Conservation (phyloP, 2,329 filamentous ascomycete species). For the Sporothrix humicola region DNA sequence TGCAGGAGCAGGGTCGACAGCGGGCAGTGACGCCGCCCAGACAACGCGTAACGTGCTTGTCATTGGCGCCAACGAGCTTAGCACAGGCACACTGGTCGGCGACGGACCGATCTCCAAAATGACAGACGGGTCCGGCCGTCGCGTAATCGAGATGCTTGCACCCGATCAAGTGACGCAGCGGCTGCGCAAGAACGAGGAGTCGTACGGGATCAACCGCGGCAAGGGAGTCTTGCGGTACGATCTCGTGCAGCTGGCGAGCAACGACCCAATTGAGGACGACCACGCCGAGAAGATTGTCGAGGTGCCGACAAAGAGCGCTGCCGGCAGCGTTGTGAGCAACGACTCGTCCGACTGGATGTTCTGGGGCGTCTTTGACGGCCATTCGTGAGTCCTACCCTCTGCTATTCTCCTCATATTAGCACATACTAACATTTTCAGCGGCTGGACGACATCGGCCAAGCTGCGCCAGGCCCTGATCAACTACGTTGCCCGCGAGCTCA, state of each 20-base stretch:
- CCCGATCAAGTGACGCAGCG: constrained; percentile 92
- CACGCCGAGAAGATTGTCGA: constrained; percentile 98
- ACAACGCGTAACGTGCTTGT: constrained; percentile 73
- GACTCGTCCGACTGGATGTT: constrained; percentile 95
- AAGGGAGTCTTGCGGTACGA: constrained; percentile 94
- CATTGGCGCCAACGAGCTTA: constrained; percentile 88
- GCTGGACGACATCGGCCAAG: constrained; percentile 98
- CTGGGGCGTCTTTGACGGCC: constrained; percentile 98
- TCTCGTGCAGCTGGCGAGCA: constrained; percentile 90
- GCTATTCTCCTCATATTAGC: background rate
- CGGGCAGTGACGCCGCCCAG: constrained; percentile 6
- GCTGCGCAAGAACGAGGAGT: constrained; percentile 86
- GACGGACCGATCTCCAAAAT: constrained; percentile 88
- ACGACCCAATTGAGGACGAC: constrained; percentile 97
- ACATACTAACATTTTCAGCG: constrained; percentile 58
- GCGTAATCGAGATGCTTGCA: constrained; percentile 93
- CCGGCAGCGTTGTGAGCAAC: constrained; percentile 50
- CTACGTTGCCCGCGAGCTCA: constrained; percentile 91
- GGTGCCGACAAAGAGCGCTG: constrained; percentile 64
- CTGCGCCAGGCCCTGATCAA: constrained; percentile 89
- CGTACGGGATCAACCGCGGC: constrained; percentile 86
- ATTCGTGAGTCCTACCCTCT: constrained; percentile 69
- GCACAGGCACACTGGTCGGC: constrained; percentile 83
- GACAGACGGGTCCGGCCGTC: constrained; percentile 80
- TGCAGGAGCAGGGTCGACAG: background rate